Evolutionary conservation across 2,329 filamentous ascomycete genomes (phyloP).

Genomic region (Pleurostoma richardsiae): DNA sequence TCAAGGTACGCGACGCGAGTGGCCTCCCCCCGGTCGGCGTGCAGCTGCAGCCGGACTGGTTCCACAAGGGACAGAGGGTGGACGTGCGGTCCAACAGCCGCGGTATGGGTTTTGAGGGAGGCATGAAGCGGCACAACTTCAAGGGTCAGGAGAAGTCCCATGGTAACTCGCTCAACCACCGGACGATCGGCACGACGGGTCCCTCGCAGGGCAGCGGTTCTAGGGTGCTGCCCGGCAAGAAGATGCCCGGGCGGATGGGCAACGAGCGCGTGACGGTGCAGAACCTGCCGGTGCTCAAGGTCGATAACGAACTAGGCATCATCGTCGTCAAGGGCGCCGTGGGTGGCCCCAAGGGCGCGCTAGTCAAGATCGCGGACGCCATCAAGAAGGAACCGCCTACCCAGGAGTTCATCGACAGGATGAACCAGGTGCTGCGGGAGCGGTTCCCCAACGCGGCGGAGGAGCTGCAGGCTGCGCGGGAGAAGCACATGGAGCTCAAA

Average conservation of each 20-base stretch:
- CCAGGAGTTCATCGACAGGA: slow-evolving; percentile 41
- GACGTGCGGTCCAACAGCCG: slow-evolving; percentile 75
- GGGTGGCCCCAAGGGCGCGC: slow-evolving; percentile 79
- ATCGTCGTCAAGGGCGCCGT: slow-evolving; percentile 84
- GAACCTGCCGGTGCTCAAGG: slow-evolving; percentile 83
- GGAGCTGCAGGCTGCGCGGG: slow-evolving; percentile 42
- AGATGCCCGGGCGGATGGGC: slow-evolving; percentile 96
- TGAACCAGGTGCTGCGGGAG: slow-evolving; percentile 35
- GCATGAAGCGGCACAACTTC: slow-evolving; percentile 96
- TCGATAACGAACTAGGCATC: slow-evolving; percentile 81
- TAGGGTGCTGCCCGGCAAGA: slow-evolving; percentile 90
- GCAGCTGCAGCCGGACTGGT: slow-evolving; percentile 81
- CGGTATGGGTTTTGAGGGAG: slow-evolving; percentile 92
- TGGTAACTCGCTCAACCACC: slow-evolving; percentile 92
- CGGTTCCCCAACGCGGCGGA: slow-evolving; percentile 40
- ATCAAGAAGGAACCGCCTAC: slow-evolving; percentile 70
- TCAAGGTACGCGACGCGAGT: slow-evolving; percentile 68
- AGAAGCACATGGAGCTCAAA: slow-evolving; percentile 50
- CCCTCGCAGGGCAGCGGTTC: slow-evolving; percentile 89
- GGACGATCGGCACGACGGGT: slow-evolving; percentile 85
- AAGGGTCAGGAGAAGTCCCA: slow-evolving; percentile 84
- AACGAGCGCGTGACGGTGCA: slow-evolving; percentile 83
- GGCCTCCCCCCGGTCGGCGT: slow-evolving; percentile 75
- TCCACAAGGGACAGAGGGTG: slow-evolving; percentile 83
- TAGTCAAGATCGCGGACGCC: slow-evolving; percentile 84